Conservation (phyloP, 768 basidiomycete genomes). For the Tricholoma sp. region DNA sequence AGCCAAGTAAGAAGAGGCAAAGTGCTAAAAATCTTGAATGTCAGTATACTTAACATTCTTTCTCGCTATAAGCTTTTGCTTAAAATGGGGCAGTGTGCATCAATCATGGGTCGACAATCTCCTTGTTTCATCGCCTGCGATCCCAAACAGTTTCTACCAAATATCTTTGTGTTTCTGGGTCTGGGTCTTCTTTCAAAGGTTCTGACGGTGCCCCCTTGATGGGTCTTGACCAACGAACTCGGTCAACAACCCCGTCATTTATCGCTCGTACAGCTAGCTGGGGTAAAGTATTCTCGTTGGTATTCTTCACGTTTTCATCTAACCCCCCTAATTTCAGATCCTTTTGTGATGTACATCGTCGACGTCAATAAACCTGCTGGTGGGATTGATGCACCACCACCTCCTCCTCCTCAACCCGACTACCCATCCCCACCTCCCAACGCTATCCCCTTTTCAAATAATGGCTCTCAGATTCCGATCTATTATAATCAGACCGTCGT, state of each 20-base stretch:
- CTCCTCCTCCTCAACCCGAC: conserved; percentile 79
- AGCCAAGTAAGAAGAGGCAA: conserved; percentile 95
- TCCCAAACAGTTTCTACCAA: conserved; percentile 96
- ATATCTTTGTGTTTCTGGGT: conserved; percentile 93
- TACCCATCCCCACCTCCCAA: conserved; percentile 92
- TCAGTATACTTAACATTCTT: conserved; percentile 38
- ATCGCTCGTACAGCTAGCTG: conserved; percentile 87
- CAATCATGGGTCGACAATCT: conserved; percentile 92
- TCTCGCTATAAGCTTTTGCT: conserved; percentile 6
- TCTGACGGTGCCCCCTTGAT: conserved; percentile 86
- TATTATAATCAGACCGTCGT: conserved; percentile 98
- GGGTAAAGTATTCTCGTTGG: conserved; percentile 46
- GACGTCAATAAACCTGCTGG: conserved; percentile 83
- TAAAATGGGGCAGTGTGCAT: conserved; percentile 65
- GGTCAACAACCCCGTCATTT: conserved; percentile 76
- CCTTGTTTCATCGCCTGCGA: conserved; percentile 91
- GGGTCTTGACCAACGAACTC: conserved; percentile 69
- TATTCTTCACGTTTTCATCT: neutral
- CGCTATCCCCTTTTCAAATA: conserved; percentile 79
- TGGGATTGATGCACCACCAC: conserved; percentile 71
- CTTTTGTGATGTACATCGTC: conserved; percentile 96
- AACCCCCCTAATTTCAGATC: conserved; percentile 44
- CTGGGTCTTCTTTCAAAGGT: conserved; percentile 86
- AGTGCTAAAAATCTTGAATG: conserved; percentile 90
- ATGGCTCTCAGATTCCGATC: conserved; percentile 81